A percentile compares a stretch with the other conserved stretches of the same genome.
Conservation (phyloP, 495 filamentous ascomycete genomes). For the Penicillium psychrofluorescens region DNA sequence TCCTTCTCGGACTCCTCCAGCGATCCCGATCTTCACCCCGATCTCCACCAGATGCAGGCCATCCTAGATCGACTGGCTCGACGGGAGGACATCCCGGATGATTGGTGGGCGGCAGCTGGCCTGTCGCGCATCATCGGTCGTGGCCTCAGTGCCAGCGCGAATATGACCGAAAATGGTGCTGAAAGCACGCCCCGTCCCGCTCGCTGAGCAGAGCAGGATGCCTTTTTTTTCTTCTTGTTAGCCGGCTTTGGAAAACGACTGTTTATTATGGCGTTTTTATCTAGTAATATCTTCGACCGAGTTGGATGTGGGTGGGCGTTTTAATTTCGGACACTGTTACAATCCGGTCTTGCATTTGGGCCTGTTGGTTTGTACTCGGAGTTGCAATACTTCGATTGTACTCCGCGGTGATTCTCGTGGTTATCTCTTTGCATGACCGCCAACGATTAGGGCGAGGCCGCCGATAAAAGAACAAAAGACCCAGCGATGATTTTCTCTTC, state of each 20-base stretch:
- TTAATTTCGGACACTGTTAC: too few species aligned
- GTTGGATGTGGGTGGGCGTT: neutral
- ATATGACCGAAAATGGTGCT: slow-evolving; percentile 13
- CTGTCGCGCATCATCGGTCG: slow-evolving; percentile 48
- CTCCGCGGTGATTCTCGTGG: slow-evolving; percentile 1
- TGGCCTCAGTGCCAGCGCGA: slow-evolving; percentile 19
- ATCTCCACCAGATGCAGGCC: slow-evolving; percentile 57
- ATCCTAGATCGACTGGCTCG: slow-evolving; percentile 59
- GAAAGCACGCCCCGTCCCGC: neutral
- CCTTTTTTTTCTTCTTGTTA: too few species aligned
- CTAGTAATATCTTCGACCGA: neutral
- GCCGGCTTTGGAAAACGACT: too few species aligned
- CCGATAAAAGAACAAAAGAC: too few species aligned
- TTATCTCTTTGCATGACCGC: neutral
- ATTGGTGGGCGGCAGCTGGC: slow-evolving; percentile 70
- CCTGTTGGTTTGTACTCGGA: neutral
- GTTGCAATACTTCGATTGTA: neutral
- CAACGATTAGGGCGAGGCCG: neutral
- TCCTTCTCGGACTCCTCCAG: slow-evolving; percentile 24
- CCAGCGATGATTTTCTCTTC: too few species aligned
- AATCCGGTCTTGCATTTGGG: neutral
- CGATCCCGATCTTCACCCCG: slow-evolving; percentile 42
- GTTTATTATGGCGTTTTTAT: too few species aligned
- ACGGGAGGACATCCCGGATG: slow-evolving; percentile 64
- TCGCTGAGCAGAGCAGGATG: neutral